phyloP scores from a whole-genome alignment of 108 stramenopile species.

The Cyclotella kingstonii region DNA sequence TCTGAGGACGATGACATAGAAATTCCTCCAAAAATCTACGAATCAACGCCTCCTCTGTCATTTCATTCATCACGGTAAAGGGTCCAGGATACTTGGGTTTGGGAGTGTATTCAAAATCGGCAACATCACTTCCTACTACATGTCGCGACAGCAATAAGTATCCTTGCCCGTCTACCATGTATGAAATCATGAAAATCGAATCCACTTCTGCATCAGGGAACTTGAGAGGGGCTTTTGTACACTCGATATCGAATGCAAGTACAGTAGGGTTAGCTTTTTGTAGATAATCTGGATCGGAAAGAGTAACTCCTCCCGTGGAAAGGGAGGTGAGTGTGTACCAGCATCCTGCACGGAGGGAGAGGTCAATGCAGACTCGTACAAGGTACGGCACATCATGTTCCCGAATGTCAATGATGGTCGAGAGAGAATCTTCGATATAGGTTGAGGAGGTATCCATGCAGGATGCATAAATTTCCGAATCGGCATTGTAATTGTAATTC shows the following conservation, averaged over 20 bases:
- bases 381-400: constrained; percentile 98
- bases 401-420: constrained; percentile 76
- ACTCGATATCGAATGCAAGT: constrained; percentile 99
- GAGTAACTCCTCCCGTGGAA: constrained; percentile 53
- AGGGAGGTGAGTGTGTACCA: constrained; percentile 93
- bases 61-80: constrained; percentile 93
- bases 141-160: constrained; percentile 87
- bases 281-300: constrained; percentile 82
- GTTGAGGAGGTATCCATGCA: constrained; percentile 9
- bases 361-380: constrained; percentile 89
- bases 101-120: constrained; percentile 98
- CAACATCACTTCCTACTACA: constrained; percentile 91
- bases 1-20: constrained; percentile 82
- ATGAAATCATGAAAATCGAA: constrained; percentile 99
- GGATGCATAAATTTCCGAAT: too few species aligned
- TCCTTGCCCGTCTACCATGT: constrained; percentile 96
- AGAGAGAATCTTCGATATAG: constrained; percentile 62
- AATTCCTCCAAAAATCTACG: constrained; percentile 87
- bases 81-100: constrained; percentile 96
- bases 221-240: constrained; percentile 97
- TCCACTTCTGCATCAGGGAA: constrained; percentile 95
- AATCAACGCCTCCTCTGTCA: constrained; percentile 79
- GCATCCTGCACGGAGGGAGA: constrained; percentile 90
- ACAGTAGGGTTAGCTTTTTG: constrained; percentile 92
- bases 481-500: constrained; percentile 20